Evolutionary conservation across 1,284 basidiomycete species (phyloP).

Genomic region (Retiboletus flavoniger): DNA sequence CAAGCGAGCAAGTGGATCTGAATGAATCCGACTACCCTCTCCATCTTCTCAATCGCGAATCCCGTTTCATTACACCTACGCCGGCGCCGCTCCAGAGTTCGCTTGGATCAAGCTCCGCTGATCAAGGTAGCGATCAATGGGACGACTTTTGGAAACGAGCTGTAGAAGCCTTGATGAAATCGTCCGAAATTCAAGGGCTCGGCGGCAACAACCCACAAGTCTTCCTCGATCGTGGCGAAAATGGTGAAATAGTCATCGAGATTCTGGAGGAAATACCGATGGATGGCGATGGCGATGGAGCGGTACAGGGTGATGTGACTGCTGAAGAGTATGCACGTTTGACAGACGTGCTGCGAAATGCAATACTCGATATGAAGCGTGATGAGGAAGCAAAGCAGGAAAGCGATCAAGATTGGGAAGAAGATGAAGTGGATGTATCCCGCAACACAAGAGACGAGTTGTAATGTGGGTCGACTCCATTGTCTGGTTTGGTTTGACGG

Average conservation of each 20-base stretch:
- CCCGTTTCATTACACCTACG: conserved; percentile 47
- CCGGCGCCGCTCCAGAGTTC: conserved; percentile 23
- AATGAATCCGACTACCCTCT: conserved; percentile 53
- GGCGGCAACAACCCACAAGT: conserved; percentile 36
- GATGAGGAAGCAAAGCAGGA: conserved; percentile 27
- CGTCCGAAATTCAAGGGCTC: conserved; percentile 31
- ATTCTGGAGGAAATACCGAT: conserved; percentile 49
- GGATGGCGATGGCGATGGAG: conserved; percentile 33
- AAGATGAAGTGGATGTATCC: conserved; percentile 21
- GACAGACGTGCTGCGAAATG: conserved; percentile 43
- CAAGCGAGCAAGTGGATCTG: conserved; percentile 26
- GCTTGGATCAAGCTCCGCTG: conserved; percentile 14
- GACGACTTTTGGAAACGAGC: conserved; percentile 35
- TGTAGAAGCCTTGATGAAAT: conserved; percentile 44
- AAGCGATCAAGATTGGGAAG: conserved; percentile 22
- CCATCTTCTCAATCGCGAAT: conserved; percentile 47
- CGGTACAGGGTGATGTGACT: conserved; percentile 28
- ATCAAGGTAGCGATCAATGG: conserved; percentile 21
- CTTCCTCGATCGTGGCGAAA: conserved; percentile 43
- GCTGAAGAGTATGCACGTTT: conserved; percentile 35
- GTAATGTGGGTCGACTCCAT: conserved; percentile 32
- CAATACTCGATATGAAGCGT: conserved; percentile 37
- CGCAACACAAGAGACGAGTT: conserved; percentile 41
- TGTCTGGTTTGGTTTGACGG: conserved; percentile 11
- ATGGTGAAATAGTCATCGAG: conserved; percentile 58